Evolutionary conservation across 1,284 basidiomycete genomes (phyloP).

Genomic region (Malassezia dermatis): DNA sequence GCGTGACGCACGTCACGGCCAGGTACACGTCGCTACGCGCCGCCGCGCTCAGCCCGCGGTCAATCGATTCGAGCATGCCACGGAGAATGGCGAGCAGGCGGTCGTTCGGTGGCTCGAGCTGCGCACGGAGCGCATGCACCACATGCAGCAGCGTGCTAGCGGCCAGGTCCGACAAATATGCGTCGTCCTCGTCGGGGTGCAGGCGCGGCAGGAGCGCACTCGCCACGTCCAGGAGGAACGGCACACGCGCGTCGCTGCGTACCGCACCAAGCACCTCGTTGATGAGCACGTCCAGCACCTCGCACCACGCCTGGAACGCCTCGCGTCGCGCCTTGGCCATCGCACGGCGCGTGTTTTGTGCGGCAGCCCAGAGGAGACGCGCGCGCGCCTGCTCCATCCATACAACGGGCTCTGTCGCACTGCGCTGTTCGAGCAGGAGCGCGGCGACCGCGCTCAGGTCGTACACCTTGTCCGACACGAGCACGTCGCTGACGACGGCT

Average conservation of each 20-base stretch:
- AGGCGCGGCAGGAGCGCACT: slow-evolving; percentile 38
- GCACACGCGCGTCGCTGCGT: slow-evolving; percentile 29
- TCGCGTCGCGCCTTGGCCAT: slow-evolving; percentile 28
- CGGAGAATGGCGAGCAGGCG: slow-evolving; percentile 66
- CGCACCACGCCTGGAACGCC: slow-evolving; percentile 37
- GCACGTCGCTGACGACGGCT: slow-evolving; percentile 59
- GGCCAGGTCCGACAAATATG: slow-evolving; percentile 60
- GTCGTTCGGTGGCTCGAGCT: slow-evolving; percentile 51
- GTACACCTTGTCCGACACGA: slow-evolving; percentile 58
- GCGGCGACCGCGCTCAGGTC: slow-evolving; percentile 61
- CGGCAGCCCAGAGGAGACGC: slow-evolving; percentile 33
- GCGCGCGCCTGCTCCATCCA: slow-evolving; percentile 34
- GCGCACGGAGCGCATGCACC: slow-evolving; percentile 61
- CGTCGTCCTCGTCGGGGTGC: slow-evolving; percentile 23
- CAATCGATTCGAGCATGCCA: slow-evolving; percentile 63
- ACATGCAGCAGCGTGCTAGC: slow-evolving; percentile 70
- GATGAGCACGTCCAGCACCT: slow-evolving; percentile 40
- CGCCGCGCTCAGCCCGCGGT: slow-evolving; percentile 68
- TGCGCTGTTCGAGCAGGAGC: slow-evolving; percentile 25
- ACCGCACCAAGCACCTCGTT: slow-evolving; percentile 23
- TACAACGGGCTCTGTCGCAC: slow-evolving; percentile 3
- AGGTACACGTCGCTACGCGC: slow-evolving; percentile 90
- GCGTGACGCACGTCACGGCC: slow-evolving; percentile 52
- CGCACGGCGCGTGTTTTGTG: slow-evolving; percentile 38
- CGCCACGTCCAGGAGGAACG: slow-evolving; percentile 36